Evolutionary conservation across 352 stramenopile species (phyloP).

Genomic region (Blastocystis sp.): DNA sequence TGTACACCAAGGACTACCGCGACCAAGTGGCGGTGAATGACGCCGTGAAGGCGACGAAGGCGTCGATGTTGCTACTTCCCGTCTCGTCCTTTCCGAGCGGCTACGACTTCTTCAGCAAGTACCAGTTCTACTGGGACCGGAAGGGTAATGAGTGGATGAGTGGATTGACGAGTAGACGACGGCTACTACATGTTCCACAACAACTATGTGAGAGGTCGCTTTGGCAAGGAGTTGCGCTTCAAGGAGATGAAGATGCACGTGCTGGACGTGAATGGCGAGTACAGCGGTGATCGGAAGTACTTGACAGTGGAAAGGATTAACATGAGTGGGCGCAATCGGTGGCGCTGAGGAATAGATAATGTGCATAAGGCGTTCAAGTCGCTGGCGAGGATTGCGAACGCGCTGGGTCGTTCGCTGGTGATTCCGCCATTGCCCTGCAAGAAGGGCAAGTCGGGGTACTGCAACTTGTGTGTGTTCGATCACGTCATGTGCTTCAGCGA

Average conservation of each 20-base stretch:
- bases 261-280: slow-evolving; percentile 3
- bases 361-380: neutral
- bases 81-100: neutral
- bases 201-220: neutral
- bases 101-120: neutral
- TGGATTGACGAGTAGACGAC: neutral
- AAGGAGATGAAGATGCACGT: slow-evolving; percentile 9
- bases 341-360: neutral
- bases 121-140: slow-evolving; percentile 8
- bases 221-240: neutral
- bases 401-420: neutral
- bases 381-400: neutral
- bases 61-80: neutral
- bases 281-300: neutral
- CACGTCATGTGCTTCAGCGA: neutral
- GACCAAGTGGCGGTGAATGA: neutral
- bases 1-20: neutral
- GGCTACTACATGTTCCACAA: neutral
- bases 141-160: neutral
- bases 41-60: neutral
- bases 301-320: slow-evolving; percentile 17
- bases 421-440: neutral
- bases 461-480: neutral
- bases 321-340: neutral
- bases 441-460: neutral